phyloP scores from a whole-genome alignment of 495 filamentous ascomycete species.

The Immersiella caudata region DNA sequence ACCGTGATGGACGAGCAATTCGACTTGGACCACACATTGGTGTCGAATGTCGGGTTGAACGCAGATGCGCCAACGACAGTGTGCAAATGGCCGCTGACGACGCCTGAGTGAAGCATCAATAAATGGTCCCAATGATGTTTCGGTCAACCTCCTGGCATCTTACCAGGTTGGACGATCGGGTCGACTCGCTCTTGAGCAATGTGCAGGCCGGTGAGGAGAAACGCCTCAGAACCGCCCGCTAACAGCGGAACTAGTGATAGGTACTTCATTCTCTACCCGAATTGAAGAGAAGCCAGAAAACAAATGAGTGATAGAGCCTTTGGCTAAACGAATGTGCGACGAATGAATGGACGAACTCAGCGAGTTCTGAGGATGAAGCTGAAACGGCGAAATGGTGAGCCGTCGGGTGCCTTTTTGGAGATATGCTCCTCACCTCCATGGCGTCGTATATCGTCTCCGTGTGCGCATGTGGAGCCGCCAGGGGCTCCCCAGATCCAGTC shows the following conservation, averaged over 20 bases:
- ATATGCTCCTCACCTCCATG: background rate
- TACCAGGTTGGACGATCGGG: conserved; percentile 14
- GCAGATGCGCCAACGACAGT: conserved; percentile 12
- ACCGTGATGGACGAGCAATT: conserved; percentile 14
- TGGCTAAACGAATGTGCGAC: background rate
- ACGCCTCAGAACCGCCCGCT: background rate
- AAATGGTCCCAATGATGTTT: background rate
- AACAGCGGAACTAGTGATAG: background rate
- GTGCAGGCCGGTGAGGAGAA: conserved; percentile 2
- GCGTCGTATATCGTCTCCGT: background rate
- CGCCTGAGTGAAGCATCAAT: background rate
- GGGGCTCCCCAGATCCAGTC: background rate
- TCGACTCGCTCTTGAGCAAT: conserved; percentile 10
- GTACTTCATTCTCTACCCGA: background rate
- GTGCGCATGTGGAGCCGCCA: background rate
- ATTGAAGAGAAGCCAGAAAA: background rate
- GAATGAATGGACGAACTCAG: background rate
- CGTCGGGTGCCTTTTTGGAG: background rate
- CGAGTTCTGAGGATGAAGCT: background rate
- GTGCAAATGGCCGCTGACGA: conserved; percentile 14
- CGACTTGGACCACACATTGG: background rate
- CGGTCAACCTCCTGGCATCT: background rate
- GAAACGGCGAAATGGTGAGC: background rate
- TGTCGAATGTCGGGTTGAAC: background rate
- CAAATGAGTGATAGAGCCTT: background rate